These are phyloP conservation scores for Tephrocybe sp. DNA, from an alignment of 768 basidiomycete species.

Conservation along the genomic window DNA sequence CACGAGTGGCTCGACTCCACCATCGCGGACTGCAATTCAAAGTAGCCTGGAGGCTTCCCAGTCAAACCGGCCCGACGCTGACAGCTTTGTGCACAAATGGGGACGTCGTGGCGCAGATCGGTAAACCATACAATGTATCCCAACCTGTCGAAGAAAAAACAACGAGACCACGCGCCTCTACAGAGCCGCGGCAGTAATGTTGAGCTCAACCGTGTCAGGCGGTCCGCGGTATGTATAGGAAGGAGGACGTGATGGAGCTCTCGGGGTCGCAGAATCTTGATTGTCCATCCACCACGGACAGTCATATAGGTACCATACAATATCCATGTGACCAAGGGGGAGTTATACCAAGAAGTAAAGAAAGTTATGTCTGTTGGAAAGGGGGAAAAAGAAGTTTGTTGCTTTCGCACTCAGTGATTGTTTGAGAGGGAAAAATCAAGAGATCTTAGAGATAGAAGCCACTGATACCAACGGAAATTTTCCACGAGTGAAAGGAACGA, in stretches of 20 bases:
- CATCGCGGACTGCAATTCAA: not conserved
- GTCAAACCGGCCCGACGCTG: not conserved
- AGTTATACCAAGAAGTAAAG: not conserved
- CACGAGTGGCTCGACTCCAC: not conserved
- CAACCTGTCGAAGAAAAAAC: too few species aligned
- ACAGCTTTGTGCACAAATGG: not conserved
- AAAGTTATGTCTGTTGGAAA: not conserved
- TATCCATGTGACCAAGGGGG: slow-evolving; percentile 9
- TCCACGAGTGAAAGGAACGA: not conserved
- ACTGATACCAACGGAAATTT: not conserved
- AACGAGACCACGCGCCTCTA: too few species aligned
- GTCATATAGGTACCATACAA: not conserved
- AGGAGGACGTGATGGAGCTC: not conserved
- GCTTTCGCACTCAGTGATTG: not conserved
- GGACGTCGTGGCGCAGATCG: not conserved
- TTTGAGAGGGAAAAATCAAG: not conserved
- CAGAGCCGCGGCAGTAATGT: not conserved
- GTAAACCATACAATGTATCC: not conserved
- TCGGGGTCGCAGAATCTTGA: not conserved
- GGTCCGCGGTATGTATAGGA: not conserved
- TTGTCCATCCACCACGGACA: not conserved
- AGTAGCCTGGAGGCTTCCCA: not conserved
- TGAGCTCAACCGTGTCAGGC: not conserved
- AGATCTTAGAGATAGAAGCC: slow-evolving; percentile 8
- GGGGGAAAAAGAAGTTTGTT: too few species aligned